Evolutionary conservation across 2,329 filamentous ascomycete species (phyloP), one percentile per base, ranked within the genome.

Genomic region (Talaromyces sp.): DNA sequence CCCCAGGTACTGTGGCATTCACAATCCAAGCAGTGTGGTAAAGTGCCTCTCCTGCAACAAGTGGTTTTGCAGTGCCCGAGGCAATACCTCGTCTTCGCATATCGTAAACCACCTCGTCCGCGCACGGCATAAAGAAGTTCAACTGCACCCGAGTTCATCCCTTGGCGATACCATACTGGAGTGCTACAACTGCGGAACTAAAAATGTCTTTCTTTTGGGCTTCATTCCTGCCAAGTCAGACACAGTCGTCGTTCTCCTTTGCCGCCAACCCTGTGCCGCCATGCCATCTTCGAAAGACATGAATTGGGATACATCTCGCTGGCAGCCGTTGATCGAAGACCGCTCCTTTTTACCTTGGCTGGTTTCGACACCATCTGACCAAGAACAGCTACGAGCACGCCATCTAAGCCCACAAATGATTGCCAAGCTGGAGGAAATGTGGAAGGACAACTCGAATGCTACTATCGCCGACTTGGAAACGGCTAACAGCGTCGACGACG

Each of bases 101-200:
- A 98, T 99, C 69, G 92, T 99, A 79, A 98, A 98, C 76, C 95
- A 99, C 74, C 87, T 99, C 36, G 95, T 99, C 64, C 90, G 96
- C 71, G 94, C 96, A 66, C 90, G 95, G 66, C 95, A 99, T 82
- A 99, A 98, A 82, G 96, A 99, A 80, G 95, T 99, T 59, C 94
- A 97, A 76, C 87, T 99, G 60, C 95, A 99, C 75, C 94, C 95
- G 7, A 88, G 89, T 68, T 98, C 95, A 18, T 89, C 92, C 7
- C 87, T 99, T 10, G 95, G 95, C 66, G 96, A 99, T 74, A 99
- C 95, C 0, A 91, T 96, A 42, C 85, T 99, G 65, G 95, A 99
- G 81, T 99, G 95, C 80, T 99, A 99, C 81, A 98, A 97, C 79
- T 99, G 95, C 76, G 95, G 94, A 54, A 97, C 92, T n/a, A 98